phyloP scores from a whole-genome alignment of 441 rosid genomes.

The Biscutella laevigata region DNA sequence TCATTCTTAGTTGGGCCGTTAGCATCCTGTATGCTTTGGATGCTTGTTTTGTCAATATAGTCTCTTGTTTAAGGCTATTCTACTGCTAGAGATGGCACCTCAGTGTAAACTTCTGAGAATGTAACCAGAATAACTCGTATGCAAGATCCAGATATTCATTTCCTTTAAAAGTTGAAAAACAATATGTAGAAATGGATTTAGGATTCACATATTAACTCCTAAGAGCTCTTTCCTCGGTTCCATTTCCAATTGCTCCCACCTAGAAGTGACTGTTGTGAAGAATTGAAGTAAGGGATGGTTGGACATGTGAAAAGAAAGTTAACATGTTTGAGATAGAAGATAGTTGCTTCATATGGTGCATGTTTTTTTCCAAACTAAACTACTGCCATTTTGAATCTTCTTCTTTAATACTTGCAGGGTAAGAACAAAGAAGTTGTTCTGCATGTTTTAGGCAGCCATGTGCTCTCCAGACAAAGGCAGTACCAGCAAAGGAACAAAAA shows the following conservation, averaged over 20 bases:
- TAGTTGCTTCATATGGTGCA: neutral
- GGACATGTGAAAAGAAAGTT: neutral
- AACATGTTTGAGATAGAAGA: neutral
- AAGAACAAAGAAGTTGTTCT: neutral
- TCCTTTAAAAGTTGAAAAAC: neutral
- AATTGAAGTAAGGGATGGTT: neutral
- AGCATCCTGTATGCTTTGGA: neutral
- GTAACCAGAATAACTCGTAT: neutral
- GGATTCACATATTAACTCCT: neutral
- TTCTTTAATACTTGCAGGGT: slow-evolving; percentile 3
- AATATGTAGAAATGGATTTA: neutral
- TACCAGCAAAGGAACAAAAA: neutral
- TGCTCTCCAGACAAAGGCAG: slow-evolving; percentile 5
- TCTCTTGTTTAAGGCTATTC: neutral
- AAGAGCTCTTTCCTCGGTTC: neutral
- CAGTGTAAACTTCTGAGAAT: slow-evolving; percentile 5
- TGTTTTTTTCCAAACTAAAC: neutral
- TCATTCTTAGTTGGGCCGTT: neutral
- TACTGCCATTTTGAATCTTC: neutral
- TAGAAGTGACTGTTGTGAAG: neutral
- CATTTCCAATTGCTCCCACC: neutral
- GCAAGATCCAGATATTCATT: neutral
- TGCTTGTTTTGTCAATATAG: slow-evolving; percentile 5
- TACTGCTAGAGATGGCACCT: slow-evolving; percentile 3
- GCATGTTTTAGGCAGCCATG: slow-evolving; percentile 1